Conservation (phyloP, 2,329 filamentous ascomycete genomes). For the Remersonia thermophila region DNA sequence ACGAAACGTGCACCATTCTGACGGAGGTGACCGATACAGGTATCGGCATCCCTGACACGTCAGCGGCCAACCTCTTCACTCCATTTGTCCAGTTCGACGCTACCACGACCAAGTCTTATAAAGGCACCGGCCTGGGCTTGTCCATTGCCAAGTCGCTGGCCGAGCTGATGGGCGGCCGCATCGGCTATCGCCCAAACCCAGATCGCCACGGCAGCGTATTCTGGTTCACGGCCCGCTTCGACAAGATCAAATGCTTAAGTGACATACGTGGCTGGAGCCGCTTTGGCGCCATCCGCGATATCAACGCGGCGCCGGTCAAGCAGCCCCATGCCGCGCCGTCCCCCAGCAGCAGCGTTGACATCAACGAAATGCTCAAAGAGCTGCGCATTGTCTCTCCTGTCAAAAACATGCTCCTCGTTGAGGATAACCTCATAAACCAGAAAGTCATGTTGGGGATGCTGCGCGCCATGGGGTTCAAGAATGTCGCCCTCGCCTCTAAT, state of each 20-base stretch:
- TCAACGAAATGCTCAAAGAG: slow-evolving; percentile 10
- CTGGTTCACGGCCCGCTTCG: slow-evolving; percentile 36
- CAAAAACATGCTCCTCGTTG: slow-evolving; percentile 29
- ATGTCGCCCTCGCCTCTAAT: slow-evolving; percentile 30
- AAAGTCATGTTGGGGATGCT: slow-evolving; percentile 27
- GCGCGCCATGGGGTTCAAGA: slow-evolving; percentile 27
- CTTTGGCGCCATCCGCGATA: background rate
- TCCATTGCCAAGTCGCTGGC: slow-evolving; percentile 73
- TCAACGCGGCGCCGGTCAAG: no score
- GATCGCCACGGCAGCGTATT: slow-evolving; percentile 36
- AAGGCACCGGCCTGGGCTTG: slow-evolving; percentile 64
- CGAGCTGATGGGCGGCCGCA: slow-evolving; percentile 55
- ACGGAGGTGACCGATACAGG: slow-evolving; percentile 63
- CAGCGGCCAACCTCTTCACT: slow-evolving; percentile 46
- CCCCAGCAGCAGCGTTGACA: background rate
- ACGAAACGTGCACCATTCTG: slow-evolving; percentile 32
- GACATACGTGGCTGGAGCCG: slow-evolving; percentile 18
- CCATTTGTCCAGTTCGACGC: slow-evolving; percentile 74
- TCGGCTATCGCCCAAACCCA: slow-evolving; percentile 30
- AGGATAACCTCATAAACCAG: slow-evolving; percentile 33
- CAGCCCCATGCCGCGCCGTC: no score
- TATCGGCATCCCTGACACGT: slow-evolving; percentile 63
- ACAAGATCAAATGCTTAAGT: slow-evolving; percentile 23
- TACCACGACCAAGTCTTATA: slow-evolving; percentile 66
- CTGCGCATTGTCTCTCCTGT: slow-evolving; percentile 26